Evolutionary conservation across 2,329 filamentous ascomycete genomes (phyloP).

Genomic region (Amylocarpus encephaloides): DNA sequence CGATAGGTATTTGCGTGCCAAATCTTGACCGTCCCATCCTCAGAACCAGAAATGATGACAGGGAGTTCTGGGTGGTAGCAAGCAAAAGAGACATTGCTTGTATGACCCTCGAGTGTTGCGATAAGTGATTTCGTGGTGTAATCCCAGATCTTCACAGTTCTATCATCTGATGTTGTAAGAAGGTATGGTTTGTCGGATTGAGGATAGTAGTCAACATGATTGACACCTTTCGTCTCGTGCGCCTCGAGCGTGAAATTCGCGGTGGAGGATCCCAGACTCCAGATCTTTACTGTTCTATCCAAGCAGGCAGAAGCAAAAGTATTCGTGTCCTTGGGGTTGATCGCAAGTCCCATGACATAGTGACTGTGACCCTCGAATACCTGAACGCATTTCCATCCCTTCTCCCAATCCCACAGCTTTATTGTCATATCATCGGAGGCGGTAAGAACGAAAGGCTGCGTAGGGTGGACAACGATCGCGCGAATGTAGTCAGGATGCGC

Average conservation of each 20-base stretch:
- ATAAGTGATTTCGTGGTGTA: conserved; percentile 98
- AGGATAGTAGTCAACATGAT: conserved; percentile 88
- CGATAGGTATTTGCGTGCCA: conserved; percentile 99
- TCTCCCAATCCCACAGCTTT: conserved; percentile 99
- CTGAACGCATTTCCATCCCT: conserved; percentile 91
- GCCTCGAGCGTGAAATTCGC: conserved; percentile 96
- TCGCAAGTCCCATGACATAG: conserved; percentile 94
- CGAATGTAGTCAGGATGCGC: conserved; percentile 98
- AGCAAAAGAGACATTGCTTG: conserved; percentile 95
- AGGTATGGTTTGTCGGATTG: conserved; percentile 77
- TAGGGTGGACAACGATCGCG: conserved; percentile 90
- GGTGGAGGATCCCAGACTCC: conserved; percentile 88
- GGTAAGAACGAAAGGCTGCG: conserved; percentile 90
- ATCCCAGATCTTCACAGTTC: conserved; percentile 97
- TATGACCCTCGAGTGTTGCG: conserved; percentile 92
- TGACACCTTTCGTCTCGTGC: conserved; percentile 95
- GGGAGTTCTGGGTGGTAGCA: conserved; percentile 96
- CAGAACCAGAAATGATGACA: conserved; percentile 94
- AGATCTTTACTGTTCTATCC: conserved; percentile 95
- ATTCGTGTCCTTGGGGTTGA: conserved; percentile 96
- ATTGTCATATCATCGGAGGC: conserved; percentile 98
- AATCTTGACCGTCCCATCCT: conserved; percentile 95
- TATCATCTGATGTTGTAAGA: conserved; percentile 92
- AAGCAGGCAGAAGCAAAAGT: conserved; percentile 90
- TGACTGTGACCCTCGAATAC: conserved; percentile 94